Conservation (phyloP, 768 basidiomycete species). For the Lyophyllum shimeji region DNA sequence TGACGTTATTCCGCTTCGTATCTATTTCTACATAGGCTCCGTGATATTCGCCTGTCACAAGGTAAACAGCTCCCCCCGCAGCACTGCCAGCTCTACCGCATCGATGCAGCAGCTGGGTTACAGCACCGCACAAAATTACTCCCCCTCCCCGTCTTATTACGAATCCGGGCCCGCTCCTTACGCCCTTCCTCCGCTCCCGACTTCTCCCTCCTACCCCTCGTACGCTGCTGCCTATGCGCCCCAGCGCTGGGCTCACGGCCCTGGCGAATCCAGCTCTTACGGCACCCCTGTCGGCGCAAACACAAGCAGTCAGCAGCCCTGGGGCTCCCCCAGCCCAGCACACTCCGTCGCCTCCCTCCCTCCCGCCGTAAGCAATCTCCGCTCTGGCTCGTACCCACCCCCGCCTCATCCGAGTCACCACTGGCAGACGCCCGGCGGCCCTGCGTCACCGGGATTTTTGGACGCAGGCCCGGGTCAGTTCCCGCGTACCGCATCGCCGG, state of each 20-base stretch:
- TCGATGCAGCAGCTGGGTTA: slow-evolving; percentile 49
- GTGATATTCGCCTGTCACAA: slow-evolving; percentile 78
- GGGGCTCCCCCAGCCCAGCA: slow-evolving; percentile 30
- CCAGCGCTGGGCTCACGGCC: slow-evolving; percentile 40
- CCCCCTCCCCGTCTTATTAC: slow-evolving; percentile 40
- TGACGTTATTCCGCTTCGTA: slow-evolving; percentile 10
- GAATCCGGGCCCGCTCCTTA: slow-evolving; percentile 34
- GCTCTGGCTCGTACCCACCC: slow-evolving; percentile 31
- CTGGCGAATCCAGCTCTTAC: slow-evolving; percentile 24
- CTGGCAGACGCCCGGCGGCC: slow-evolving; percentile 43
- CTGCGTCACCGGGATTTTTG: slow-evolving; percentile 19
- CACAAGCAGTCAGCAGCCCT: slow-evolving; percentile 18
- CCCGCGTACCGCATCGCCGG: slow-evolving; percentile 5
- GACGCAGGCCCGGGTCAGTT: slow-evolving; percentile 2
- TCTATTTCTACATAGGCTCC: slow-evolving; percentile 39
- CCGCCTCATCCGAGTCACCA: slow-evolving; percentile 33
- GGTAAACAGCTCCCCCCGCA: slow-evolving; percentile 46
- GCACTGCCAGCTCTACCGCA: slow-evolving; percentile 34
- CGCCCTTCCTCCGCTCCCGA: slow-evolving; percentile 36
- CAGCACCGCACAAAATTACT: slow-evolving; percentile 32
- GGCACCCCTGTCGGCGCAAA: not conserved
- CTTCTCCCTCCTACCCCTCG: slow-evolving; percentile 31
- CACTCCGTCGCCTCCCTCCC: slow-evolving; percentile 30
- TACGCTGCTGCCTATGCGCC: slow-evolving; percentile 38
- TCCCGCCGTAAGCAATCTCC: slow-evolving; percentile 29